These are phyloP conservation scores for Gossypium ekmanianum DNA, from an alignment of 345 rosid genomes.

Conservation along the genomic window DNA sequence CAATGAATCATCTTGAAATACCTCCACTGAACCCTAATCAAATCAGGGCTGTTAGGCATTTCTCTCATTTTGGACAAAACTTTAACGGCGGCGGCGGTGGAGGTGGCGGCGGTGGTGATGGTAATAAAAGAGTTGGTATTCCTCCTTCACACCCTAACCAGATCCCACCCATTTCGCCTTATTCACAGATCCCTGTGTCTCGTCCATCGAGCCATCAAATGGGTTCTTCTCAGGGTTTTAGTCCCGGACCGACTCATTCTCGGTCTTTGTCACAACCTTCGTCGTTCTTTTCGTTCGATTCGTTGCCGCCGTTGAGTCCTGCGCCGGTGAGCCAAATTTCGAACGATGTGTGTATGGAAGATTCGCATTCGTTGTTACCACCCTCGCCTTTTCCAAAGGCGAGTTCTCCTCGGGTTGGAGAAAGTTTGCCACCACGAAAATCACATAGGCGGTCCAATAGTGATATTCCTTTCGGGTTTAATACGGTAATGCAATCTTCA, in stretches of 20 bases:
- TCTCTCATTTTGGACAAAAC: constrained; percentile 49
- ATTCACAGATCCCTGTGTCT: constrained; percentile 75
- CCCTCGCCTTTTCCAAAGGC: constrained; percentile 64
- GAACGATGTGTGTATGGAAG: constrained; percentile 61
- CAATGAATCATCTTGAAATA: constrained; percentile 52
- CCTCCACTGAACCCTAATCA: constrained; percentile 50
- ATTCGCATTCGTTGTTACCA: constrained; percentile 55
- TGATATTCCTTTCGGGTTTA: constrained; percentile 78
- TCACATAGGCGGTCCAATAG: constrained; percentile 85
- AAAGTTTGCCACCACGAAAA: constrained; percentile 73
- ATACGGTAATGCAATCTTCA: constrained; percentile 48
- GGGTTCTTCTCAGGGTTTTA: constrained; percentile 45
- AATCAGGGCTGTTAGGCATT: constrained; percentile 41
- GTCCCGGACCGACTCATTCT: constrained; percentile 57
- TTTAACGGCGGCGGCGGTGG: constrained; percentile 22
- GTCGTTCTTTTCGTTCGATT: constrained; percentile 71
- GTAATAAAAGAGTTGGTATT: constrained; percentile 56
- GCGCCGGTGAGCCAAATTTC: constrained; percentile 61
- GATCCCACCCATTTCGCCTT: constrained; percentile 83
- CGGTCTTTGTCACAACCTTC: constrained; percentile 85
- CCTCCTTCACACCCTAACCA: constrained; percentile 89
- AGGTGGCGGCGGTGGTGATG: constrained; percentile 21
- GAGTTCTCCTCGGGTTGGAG: constrained; percentile 42
- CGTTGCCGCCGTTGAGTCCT: constrained; percentile 77
- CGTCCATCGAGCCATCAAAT: constrained; percentile 48